A percentile compares a stretch with the other conserved stretches of the same genome.
Conservation (phyloP, 2,329 filamentous ascomycete genomes). For the Colletotrichum tropicale region DNA sequence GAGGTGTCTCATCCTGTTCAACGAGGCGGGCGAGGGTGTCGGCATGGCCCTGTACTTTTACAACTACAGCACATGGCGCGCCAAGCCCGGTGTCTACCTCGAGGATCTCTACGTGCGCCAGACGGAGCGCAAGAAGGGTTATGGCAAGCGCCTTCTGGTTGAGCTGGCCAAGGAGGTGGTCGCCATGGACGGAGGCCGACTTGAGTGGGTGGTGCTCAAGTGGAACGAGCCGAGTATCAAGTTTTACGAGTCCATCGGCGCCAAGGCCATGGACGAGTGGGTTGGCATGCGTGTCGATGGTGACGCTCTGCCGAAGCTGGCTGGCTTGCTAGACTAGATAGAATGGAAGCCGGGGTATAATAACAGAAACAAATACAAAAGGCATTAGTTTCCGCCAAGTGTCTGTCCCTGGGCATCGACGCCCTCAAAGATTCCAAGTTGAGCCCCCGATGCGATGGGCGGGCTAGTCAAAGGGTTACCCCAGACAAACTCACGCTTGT, state of each 20-base stretch:
- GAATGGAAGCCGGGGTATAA: constrained; percentile 23
- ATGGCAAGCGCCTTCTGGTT: constrained; percentile 77
- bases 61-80: constrained; percentile 94
- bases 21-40: constrained; percentile 52
- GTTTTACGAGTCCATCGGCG: constrained; percentile 80
- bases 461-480: constrained; percentile 36
- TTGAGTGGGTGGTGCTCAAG: constrained; percentile 92
- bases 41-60: constrained; percentile 93
- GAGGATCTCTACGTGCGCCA: constrained; percentile 89
- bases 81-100: constrained; percentile 87
- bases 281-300: constrained; percentile 77
- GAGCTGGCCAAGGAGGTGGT: constrained; percentile 81
- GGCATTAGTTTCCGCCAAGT: not conserved
- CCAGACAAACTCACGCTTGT: constrained; percentile 49
- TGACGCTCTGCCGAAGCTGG: constrained; percentile 66
- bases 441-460: constrained; percentile 32
- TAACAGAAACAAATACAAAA: not conserved
- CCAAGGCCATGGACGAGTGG: constrained; percentile 72
- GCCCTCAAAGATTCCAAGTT: constrained; percentile 54
- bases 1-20: constrained; percentile 73
- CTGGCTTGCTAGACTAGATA: constrained; percentile 38
- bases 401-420: constrained; percentile 35
- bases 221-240: constrained; percentile 92
- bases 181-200: constrained; percentile 71
- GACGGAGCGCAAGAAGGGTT: constrained; percentile 74